Base-by-base conservation (phyloP, 2,329 filamentous ascomycete genomes). In the Allantophomopsis cytisporea region DNA sequence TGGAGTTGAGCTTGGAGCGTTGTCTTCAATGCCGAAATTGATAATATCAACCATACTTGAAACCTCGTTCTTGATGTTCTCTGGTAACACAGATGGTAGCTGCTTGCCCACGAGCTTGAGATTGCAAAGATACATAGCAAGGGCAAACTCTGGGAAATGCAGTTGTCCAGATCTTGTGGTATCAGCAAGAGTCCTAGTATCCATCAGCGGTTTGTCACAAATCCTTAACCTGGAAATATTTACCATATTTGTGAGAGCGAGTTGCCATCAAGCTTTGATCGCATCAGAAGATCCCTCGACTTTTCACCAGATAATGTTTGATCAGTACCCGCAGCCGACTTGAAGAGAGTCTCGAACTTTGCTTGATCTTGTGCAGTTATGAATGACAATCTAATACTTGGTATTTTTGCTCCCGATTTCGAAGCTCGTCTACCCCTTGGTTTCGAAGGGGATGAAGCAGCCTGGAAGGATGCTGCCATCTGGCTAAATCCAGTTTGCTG, bases 31-130 rank as follows among this genome's bases (percentile, higher is more conserved):
- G 49, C 81, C 86, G 57, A 98, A 98, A 43, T 87, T 94, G 55
- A 98, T 98, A 41, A 98, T 98, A 56, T 98, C 91, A 32, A 98
- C 91, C 88, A 98, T 96, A 61, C 91, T 94, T 3, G 89, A 96
- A 14, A 98, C 91, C 60, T 98, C 91, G 53, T 98, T 98, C 64
- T 79, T 83, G 47, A 98, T 80, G 43, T 76, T 81, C 23, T 95
- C 87, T 0, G 91, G 91, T 8, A 98, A 68, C 5, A 56, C 60
- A 2, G 69, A 55, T 0, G 91, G 91, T 17, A 98, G 61, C 1
- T 79, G 68, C 60, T 94, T 94, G 43, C 87, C 86, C 1, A 85
- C 91, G 42, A 96, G 68, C 58, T 82, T 91, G 49, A 98, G 57
- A 55, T 96, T 98, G 68, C 91, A 98, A 23, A 98, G 75, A 53